These are phyloP conservation scores for Phanerochaete sordida DNA, from an alignment of 768 basidiomycete genomes.

Conservation along the genomic window DNA sequence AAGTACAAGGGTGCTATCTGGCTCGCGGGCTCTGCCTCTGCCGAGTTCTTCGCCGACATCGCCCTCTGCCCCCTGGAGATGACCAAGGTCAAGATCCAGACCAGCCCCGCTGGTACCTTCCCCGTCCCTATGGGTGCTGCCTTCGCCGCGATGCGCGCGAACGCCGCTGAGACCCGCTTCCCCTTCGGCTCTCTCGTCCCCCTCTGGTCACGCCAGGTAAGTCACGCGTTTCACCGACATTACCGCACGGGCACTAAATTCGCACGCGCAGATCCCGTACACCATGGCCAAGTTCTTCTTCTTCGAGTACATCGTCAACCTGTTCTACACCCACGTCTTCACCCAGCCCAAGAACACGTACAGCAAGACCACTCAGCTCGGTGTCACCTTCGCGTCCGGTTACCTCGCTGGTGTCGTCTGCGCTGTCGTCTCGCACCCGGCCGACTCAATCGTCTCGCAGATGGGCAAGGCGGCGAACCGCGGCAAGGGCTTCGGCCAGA, in stretches of 20 bases:
- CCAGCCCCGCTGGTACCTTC: slow-evolving; percentile 71
- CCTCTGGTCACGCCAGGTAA: slow-evolving; percentile 84
- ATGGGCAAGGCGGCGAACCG: slow-evolving; percentile 88
- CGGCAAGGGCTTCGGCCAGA: slow-evolving; percentile 72
- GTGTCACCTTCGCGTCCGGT: slow-evolving; percentile 86
- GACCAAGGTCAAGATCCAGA: slow-evolving; percentile 91
- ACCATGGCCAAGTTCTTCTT: slow-evolving; percentile 99
- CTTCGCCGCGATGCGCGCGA: slow-evolving; percentile 62
- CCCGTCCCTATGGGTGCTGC: slow-evolving; percentile 72
- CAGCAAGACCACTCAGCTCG: slow-evolving; percentile 80
- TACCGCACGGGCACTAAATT: not conserved
- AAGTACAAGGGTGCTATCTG: slow-evolving; percentile 91
- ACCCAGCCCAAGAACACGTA: slow-evolving; percentile 74
- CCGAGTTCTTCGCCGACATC: slow-evolving; percentile 94
- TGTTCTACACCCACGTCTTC: slow-evolving; percentile 89
- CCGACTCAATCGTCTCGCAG: slow-evolving; percentile 88
- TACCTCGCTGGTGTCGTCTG: slow-evolving; percentile 95
- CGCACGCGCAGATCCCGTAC: slow-evolving; percentile 74
- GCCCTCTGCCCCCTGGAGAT: slow-evolving; percentile 95
- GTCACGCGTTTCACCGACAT: slow-evolving; percentile 13
- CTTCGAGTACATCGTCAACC: slow-evolving; percentile 83
- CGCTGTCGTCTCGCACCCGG: slow-evolving; percentile 94
- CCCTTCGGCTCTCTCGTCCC: slow-evolving; percentile 85
- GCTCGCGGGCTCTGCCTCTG: slow-evolving; percentile 91
- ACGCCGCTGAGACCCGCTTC: slow-evolving; percentile 70